Base-by-base conservation (phyloP, 306 rosid genomes). In the Rubus parviflorus region DNA sequence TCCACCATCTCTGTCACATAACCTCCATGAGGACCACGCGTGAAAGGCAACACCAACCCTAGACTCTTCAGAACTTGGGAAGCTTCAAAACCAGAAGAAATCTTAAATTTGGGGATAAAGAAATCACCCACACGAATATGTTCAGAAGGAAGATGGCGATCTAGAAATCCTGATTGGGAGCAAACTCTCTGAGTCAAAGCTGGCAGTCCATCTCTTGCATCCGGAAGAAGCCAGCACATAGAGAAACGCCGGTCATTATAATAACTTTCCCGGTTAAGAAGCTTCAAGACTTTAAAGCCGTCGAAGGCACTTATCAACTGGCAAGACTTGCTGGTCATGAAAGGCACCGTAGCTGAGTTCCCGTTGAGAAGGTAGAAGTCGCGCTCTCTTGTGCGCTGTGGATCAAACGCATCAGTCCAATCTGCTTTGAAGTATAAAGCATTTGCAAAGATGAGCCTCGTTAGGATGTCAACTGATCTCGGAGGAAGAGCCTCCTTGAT, bases 391-490 rank as follows among this genome's bases (percentile, higher is more conserved):
- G 77, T 58, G 1, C 5, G 30, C 30, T 1, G 1, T 40, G 22
- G 68, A 23, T 0, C 12, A 12, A 74, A 74, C 62, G 13, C 42
- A 7, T 42, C 3, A 15, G 11, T 15, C 77, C 77, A 58, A 15
- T 38, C 22, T 22, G 56, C 77, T 74, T 74, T 74, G 19, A 74
- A 74, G 56, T 74, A 74, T 2, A 74, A 66, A 7, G 68, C 73
- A 76, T 65, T 76, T 65, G 79, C 79, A 52, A 76, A 37, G 41
- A 76, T 46, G 41, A 76, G 79, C 35, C 2, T 63, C 9, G 79
- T 76, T 0, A 3, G 0, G 17, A 2, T 0, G 41, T 66, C 6
- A 20, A 76, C 40, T 1, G 41, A 49, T 2, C 3, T 62, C 14
- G 52, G 17, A 58, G 65, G 72, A 48, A 76, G 51, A 5, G 62